Percentiles rank a stretch among this genome's conserved stretches.
Conservation (phyloP, 2,329 filamentous ascomycete genomes). For the Fusarium compactum region DNA sequence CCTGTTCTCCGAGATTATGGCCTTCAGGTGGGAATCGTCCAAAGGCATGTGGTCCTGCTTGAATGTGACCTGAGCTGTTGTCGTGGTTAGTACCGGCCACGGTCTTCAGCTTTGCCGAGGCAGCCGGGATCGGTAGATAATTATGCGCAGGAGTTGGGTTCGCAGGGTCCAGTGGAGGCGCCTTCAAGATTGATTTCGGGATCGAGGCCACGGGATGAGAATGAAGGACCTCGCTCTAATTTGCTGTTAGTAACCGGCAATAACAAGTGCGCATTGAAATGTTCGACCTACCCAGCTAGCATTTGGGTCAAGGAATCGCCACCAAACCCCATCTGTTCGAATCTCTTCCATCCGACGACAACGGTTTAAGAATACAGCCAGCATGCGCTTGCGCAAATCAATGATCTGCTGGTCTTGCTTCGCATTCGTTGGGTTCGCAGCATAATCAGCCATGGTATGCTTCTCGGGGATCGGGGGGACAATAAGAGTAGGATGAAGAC, state of each 20-base stretch:
- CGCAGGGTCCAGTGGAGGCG: constrained; percentile 94
- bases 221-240: constrained; percentile 90
- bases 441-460: constrained; percentile 98
- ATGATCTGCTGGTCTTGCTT: constrained; percentile 98
- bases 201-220: constrained; percentile 91
- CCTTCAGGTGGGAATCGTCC: constrained; percentile 86
- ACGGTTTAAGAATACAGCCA: constrained; percentile 93
- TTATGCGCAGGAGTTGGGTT: constrained; percentile 89
- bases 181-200: constrained; percentile 93
- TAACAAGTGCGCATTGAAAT: background rate
- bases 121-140: constrained; percentile 86
- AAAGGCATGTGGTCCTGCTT: constrained; percentile 69
- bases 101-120: constrained; percentile 86
- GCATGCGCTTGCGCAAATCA: constrained; percentile 95
- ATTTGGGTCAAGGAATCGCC: constrained; percentile 97
- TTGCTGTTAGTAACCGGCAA: constrained; percentile 33
- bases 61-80: constrained; percentile 53
- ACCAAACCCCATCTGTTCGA: constrained; percentile 93
- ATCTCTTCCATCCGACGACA: constrained; percentile 94
- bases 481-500: constrained; percentile 93
- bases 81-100: constrained; percentile 54
- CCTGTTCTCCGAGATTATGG: constrained; percentile 82
- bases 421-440: constrained; percentile 95
- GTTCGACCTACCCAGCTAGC: constrained; percentile 85
- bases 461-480: constrained; percentile 98